These are phyloP conservation scores for Coprinellus aureogranulatus DNA, from an alignment of 768 basidiomycete species.

Conservation along the genomic window DNA sequence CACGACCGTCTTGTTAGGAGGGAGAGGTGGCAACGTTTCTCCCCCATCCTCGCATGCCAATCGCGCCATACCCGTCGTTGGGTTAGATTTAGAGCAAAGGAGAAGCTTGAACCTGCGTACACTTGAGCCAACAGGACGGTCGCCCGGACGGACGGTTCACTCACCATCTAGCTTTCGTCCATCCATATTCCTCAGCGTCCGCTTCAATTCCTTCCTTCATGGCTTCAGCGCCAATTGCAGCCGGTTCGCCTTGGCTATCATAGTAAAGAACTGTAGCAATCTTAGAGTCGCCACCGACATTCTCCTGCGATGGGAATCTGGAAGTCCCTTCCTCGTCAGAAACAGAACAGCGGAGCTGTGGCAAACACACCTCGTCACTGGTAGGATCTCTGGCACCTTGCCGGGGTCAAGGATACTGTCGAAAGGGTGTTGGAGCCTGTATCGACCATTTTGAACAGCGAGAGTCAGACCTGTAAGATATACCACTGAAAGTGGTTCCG, in stretches of 20 bases:
- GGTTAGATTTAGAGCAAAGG: slow-evolving; percentile 6
- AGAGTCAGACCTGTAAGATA: slow-evolving; percentile 13
- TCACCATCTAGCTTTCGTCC: slow-evolving; percentile 40
- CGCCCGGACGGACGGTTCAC: neutral
- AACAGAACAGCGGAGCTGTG: no score
- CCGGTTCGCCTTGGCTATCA: slow-evolving; percentile 28
- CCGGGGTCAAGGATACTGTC: slow-evolving; percentile 25
- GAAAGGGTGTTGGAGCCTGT: neutral
- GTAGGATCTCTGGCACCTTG: slow-evolving; percentile 24
- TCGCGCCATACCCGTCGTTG: neutral
- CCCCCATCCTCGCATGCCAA: neutral
- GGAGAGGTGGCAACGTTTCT: neutral
- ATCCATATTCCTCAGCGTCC: slow-evolving; percentile 33
- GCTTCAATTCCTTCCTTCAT: slow-evolving; percentile 30
- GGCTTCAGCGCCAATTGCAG: slow-evolving; percentile 41
- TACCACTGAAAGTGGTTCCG: slow-evolving; percentile 15
- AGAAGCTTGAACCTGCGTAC: slow-evolving; percentile 28
- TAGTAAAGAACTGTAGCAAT: slow-evolving; percentile 45
- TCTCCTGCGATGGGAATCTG: slow-evolving; percentile 38
- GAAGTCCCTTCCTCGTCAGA: no score
- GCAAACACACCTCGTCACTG: slow-evolving; percentile 33
- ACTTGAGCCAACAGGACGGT: slow-evolving; percentile 6
- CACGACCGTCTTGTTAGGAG: slow-evolving; percentile 29
- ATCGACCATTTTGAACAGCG: no score
- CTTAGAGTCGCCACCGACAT: slow-evolving; percentile 35